Base-by-base conservation (phyloP, 169 alveolate species). In the Plasmodium falciparum region DNA sequence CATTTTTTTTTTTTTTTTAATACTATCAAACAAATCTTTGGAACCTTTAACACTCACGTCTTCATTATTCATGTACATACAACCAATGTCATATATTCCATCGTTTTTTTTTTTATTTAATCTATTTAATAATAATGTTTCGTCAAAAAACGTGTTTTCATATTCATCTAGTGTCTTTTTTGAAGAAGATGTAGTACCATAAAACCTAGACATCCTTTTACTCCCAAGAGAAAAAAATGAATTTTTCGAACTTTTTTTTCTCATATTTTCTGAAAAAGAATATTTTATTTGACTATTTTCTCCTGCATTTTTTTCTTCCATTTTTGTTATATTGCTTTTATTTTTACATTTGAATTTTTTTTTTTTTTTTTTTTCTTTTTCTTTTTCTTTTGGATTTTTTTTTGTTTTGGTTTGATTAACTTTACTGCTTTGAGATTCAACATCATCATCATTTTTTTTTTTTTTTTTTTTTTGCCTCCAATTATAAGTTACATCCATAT, bases 1-100 rank as follows among this genome's bases (percentile, higher is more conserved):
- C 65, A 50, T 24, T 7, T 76, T 74, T 67, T 50, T 26, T 54
- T 70, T 65, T 24, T 52, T 78, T 65, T 66, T 63, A 49, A 39
- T 52, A 11, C 66, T 52, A 39, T 39, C 47, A 39, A 39, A 39
- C 45, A 78, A 78, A 29, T 78, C 89, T 49, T 66, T 78, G 22
- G 89, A 78, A 43, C 72, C 50, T 39, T 43, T 66, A 15, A 73
- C 29, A 26, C 89, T 78, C 52, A 59, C 54, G 33, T 54, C 76
- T 39, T 39, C 47, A 29, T 24, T 67, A 45, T 66, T 78, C 71
- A 78, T 66, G 22, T 78, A 78, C 89, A 78, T 78, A 49, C 89
- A 78, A n/a, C 89, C 89, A 78, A 78, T 78, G 33, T 78, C 89
- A 22, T 66, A 78, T 20, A 76, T 26, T 52, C 73, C 65, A 1